These are phyloP conservation scores for Xylariaceae sp. DNA, from an alignment of 2,329 filamentous ascomycete species.

Conservation along the genomic window DNA sequence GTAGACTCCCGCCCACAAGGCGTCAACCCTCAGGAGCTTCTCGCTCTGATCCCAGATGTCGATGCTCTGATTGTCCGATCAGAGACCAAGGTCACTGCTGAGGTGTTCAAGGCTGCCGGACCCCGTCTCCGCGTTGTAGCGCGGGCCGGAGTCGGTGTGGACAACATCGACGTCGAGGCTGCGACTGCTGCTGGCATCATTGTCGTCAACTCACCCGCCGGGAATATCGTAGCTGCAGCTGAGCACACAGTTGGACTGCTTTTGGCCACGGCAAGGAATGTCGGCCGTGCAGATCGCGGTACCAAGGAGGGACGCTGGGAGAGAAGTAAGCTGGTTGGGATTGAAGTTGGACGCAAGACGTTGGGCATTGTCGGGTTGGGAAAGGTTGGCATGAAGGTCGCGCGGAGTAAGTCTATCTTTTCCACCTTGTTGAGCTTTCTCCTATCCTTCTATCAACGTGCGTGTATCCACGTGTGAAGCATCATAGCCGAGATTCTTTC, in stretches of 20 bases:
- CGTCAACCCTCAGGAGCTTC: slow-evolving; percentile 57
- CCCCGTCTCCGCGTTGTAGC: slow-evolving; percentile 71
- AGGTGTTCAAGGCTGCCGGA: slow-evolving; percentile 56
- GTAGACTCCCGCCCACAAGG: slow-evolving; percentile 61
- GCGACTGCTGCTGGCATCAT: slow-evolving; percentile 70
- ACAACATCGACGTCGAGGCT: slow-evolving; percentile 72
- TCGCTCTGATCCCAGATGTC: slow-evolving; percentile 63
- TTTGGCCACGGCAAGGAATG: slow-evolving; percentile 67
- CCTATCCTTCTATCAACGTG: not conserved
- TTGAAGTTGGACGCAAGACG: slow-evolving; percentile 73
- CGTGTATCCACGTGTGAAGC: not conserved
- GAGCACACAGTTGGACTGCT: slow-evolving; percentile 73
- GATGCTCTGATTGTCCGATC: slow-evolving; percentile 75
- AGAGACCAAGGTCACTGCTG: slow-evolving; percentile 72
- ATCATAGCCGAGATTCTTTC: not conserved
- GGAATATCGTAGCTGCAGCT: slow-evolving; percentile 75
- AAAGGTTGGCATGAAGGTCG: slow-evolving; percentile 79
- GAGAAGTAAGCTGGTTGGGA: slow-evolving; percentile 65
- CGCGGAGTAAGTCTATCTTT: slow-evolving; percentile 31
- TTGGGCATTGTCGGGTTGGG: slow-evolving; percentile 72
- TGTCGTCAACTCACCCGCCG: slow-evolving; percentile 73
- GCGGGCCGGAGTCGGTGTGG: slow-evolving; percentile 73
- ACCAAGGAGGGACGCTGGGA: slow-evolving; percentile 73
- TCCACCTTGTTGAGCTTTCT: not conserved
- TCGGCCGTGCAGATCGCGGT: slow-evolving; percentile 63